Percentiles rank a stretch among this genome's conserved stretches.
Conservation (phyloP, 1,284 basidiomycete genomes). For the Rhodotorula sp. region DNA sequence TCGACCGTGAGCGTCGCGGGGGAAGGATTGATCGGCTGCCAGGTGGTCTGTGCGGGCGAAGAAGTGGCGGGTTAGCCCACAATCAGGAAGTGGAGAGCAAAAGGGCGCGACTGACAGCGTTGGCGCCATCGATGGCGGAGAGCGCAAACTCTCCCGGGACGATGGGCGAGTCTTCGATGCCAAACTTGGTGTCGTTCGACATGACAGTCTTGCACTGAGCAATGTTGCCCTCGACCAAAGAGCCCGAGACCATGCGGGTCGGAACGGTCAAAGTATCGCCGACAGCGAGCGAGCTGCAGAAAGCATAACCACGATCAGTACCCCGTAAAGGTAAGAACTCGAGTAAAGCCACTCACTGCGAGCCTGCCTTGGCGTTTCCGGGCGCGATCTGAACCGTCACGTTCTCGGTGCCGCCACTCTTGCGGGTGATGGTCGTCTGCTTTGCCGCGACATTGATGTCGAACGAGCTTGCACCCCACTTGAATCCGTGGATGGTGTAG, state of each 20-base stretch:
- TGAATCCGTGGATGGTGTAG: slow-evolving; percentile 43
- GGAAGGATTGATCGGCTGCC: slow-evolving; percentile 25
- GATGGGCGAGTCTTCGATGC: slow-evolving; percentile 12
- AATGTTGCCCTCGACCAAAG: slow-evolving; percentile 37
- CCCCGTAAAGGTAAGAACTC: too few relatives aligned
- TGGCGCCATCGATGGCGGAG: slow-evolving; percentile 44
- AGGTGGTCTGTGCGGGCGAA: slow-evolving; percentile 13
- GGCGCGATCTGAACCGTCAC: slow-evolving; percentile 34
- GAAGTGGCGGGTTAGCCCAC: neutral
- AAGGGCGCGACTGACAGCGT: slow-evolving; percentile 20
- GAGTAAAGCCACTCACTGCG: slow-evolving; percentile 21
- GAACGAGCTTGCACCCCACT: slow-evolving; percentile 33
- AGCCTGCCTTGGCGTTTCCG: slow-evolving; percentile 29
- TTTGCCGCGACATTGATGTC: slow-evolving; percentile 35
- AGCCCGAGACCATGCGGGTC: slow-evolving; percentile 19
- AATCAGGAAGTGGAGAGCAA: too few relatives aligned
- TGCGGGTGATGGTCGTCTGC: slow-evolving; percentile 29
- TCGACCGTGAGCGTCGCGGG: slow-evolving; percentile 24
- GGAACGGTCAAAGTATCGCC: slow-evolving; percentile 25
- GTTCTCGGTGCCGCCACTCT: neutral
- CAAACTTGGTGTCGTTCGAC: slow-evolving; percentile 28
- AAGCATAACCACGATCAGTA: neutral
- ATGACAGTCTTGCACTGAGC: slow-evolving; percentile 39
- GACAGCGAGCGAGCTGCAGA: slow-evolving; percentile 16
- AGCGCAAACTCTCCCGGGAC: slow-evolving; percentile 42